Evolutionary conservation across 768 basidiomycete species (phyloP), one percentile per base, ranked within the genome.

Genomic region (Wakefieldia striispora): DNA sequence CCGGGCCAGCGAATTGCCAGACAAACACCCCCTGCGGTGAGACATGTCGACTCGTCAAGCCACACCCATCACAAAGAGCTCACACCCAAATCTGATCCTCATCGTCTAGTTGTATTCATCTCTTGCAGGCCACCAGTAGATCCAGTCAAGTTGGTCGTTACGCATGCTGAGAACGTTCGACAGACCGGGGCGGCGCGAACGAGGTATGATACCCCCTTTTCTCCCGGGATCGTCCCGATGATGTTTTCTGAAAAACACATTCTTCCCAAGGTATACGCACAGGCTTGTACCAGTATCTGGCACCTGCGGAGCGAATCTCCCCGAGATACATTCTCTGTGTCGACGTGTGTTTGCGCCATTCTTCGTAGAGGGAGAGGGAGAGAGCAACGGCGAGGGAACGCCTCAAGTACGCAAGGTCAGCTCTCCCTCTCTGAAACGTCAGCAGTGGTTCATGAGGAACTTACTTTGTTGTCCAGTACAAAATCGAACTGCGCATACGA

Each of bases 11-110:
- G 6, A 92, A 83, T 60, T 89, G 85, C 54, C 81, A 82, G 59
- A 91, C 88, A 3, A 84, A 88, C 60, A 91, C 89, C 1, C 79
- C 82, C 37, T 93, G 90, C 49, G 82, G 90, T 91, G 64, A 33
- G 46, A 37, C 16, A 5, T 14, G 12, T 21, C 24, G 12, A 35
- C 11, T 29, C 8, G 47, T 48, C 21, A 49, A 31, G 26, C 6
- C 26, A 27, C 26, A 2, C 26, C 9, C 29, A 29, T 6, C 3
- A 11, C 6, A 11, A 29, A 3, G 38, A 42, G 45, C 31, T 17
- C 35, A 2, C n/a, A n/a, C n/a, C 1, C 24, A 24, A 31, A 13
- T 19, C 43, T 58, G 27, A 54, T 31, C 20, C 48, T 13, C 33
- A 33, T 33, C 29, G 16, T 29, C 35, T 7, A 92, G 90, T 91